These are phyloP conservation scores for Aurinia saxatilis DNA, from an alignment of 345 rosid genomes.

Conservation along the genomic window DNA sequence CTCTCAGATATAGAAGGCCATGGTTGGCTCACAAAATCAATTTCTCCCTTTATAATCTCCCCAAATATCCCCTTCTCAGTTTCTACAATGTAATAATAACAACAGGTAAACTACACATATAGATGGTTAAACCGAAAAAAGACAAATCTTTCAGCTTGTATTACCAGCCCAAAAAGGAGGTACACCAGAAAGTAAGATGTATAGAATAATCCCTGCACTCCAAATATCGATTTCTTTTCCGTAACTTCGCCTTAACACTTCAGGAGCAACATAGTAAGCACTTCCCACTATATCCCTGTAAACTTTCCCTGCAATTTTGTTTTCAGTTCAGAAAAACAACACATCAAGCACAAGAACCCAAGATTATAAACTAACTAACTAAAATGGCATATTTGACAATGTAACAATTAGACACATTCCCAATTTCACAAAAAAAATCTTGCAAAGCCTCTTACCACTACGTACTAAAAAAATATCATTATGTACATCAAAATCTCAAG, in stretches of 20 bases:
- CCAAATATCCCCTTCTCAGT: conserved; percentile 71
- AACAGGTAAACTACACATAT: not conserved
- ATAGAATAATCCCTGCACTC: conserved; percentile 86
- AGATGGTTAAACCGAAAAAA: not conserved
- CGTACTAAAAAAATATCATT: no score
- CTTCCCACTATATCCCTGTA: conserved; percentile 77
- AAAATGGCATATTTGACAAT: not conserved
- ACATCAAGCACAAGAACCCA: conserved; percentile 5
- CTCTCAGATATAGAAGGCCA: conserved; percentile 83
- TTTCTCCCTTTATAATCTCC: conserved; percentile 56
- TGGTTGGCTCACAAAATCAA: conserved; percentile 72
- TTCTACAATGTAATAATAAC: conserved; percentile 38
- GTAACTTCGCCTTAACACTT: conserved; percentile 66
- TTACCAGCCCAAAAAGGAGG: conserved; percentile 99
- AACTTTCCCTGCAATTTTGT: conserved; percentile 41
- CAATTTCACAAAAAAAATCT: no score
- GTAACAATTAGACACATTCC: no score
- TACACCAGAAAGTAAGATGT: conserved; percentile 76
- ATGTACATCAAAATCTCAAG: no score
- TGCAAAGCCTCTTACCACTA: no score
- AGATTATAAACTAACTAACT: conserved; percentile 5
- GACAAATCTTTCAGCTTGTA: not conserved
- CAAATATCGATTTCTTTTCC: conserved; percentile 87
- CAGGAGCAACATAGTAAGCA: conserved; percentile 95
- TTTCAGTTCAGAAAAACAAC: not conserved